Base-by-base conservation (phyloP, 305 asterid genomes). In the Fraxinus sp. region DNA sequence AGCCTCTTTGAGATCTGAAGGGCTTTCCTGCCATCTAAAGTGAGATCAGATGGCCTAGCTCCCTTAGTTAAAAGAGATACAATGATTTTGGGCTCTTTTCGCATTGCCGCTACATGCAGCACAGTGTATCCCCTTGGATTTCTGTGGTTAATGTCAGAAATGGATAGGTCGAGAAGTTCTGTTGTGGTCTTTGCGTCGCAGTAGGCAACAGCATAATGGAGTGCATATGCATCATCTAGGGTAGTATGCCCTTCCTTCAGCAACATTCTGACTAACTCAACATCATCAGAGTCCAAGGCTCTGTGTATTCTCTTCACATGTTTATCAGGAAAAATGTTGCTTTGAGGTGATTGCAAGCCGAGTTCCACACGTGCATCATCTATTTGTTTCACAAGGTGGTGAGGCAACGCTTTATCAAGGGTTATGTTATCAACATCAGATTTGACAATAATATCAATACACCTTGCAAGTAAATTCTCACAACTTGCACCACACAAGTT, bases 271-370 rank as follows among this genome's bases (percentile, higher is more conserved):
- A 95, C 93, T 83, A 95, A 89, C 87, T 95, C 99, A 84, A 95
- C 99, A 79, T 95, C 99, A 24, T 95, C 98, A 24, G 97, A 95
- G 44, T 95, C 99, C 91, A 95, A 87, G 24, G 99, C 98, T 86
- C 99, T 91, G 84, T 94, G 96, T 80, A 95, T 92, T 87, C 97
- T 90, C 91, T 93, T 93, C 49, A 94, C 93, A 80, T 95, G 98
- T 83, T 94, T 94, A 86, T 92, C 90, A 30, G 94, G 97, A 88
- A 89, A 90, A 72, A 59, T 74, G 70, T 76, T 78, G 85, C 87
- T 83, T 82, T 84, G 92, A 78, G 88, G 87, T 76, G 90, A 86
- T 83, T 81, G 88, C 81, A 92, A 85, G 74, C 93, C 92, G 76
- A 90, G 93, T 76, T 88, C 89, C 52, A 82, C 72, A 37, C 98